Evolutionary conservation across 768 basidiomycete species (phyloP).

Genomic region (Hirschioporus abietinus): DNA sequence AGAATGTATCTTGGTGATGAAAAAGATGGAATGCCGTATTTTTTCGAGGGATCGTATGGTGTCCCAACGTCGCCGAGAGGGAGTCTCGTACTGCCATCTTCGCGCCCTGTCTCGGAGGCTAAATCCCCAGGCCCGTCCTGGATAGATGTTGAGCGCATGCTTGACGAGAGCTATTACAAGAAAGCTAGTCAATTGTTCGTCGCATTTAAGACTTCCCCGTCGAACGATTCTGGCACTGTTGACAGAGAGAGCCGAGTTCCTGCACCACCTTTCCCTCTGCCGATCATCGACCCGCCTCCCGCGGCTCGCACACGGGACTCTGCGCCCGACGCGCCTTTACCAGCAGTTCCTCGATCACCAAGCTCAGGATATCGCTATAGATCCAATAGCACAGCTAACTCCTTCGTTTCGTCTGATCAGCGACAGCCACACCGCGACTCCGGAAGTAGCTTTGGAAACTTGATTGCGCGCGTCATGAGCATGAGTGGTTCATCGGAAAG

Average conservation of each 20-base stretch:
- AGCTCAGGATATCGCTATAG: not conserved
- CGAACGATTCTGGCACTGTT: not conserved
- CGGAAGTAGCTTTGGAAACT: not conserved
- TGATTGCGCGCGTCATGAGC: not conserved
- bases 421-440: not conserved
- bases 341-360: not conserved
- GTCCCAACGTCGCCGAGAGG: not conserved
- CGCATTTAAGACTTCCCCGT: not conserved
- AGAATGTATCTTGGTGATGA: not conserved
- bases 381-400: not conserved
- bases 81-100: not conserved
- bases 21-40: not conserved
- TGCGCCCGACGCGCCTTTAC: not conserved
- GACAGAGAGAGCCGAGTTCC: not conserved
- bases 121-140: not conserved
- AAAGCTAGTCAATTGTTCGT: not conserved
- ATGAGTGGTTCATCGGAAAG: not conserved
- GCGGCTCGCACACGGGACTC: not conserved
- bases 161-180: not conserved
- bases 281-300: not conserved
- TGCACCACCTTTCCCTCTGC: not conserved
- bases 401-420: not conserved
- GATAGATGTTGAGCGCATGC: not conserved
- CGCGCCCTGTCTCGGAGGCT: not conserved
- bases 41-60: not conserved